Evolutionary conservation across 352 stramenopile species (phyloP).

Genomic region (Aphanomyces invadans): DNA sequence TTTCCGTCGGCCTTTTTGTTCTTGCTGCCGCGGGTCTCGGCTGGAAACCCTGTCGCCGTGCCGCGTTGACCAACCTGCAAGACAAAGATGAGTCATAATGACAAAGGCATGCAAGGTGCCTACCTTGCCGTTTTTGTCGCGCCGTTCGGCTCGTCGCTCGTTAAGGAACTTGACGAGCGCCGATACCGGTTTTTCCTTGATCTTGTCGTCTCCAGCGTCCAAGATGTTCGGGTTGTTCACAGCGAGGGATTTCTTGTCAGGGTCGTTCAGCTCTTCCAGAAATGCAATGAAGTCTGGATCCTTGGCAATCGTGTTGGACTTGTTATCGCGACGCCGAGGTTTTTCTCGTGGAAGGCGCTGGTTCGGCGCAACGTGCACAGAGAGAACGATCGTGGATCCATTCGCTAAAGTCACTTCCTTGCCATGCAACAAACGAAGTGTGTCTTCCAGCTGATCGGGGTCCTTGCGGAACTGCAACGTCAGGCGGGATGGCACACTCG

Average conservation of each 20-base stretch:
- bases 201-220: slow-evolving; percentile 33
- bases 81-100: neutral
- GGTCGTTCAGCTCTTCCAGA: slow-evolving; percentile 55
- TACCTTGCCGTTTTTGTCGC: slow-evolving; percentile 57
- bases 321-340: slow-evolving; percentile 58
- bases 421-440: slow-evolving; percentile 2
- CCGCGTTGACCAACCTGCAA: slow-evolving; percentile 5
- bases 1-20: slow-evolving; percentile 33
- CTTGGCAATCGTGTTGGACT: slow-evolving; percentile 59
- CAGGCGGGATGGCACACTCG: slow-evolving; percentile 1
- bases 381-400: slow-evolving; percentile 27
- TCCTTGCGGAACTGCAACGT: slow-evolving; percentile 23
- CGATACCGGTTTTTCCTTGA: slow-evolving; percentile 56
- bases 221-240: neutral
- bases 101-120: neutral
- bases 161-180: slow-evolving; percentile 80
- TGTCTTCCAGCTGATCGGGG: slow-evolving; percentile 5
- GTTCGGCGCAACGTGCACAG: slow-evolving; percentile 68
- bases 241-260: slow-evolving; percentile 33
- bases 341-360: slow-evolving; percentile 79
- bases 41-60: slow-evolving; percentile 27
- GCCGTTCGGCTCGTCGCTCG: slow-evolving; percentile 49
- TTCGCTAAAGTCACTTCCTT: slow-evolving; percentile 8
- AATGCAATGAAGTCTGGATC: slow-evolving; percentile 69
- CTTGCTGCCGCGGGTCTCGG: slow-evolving; percentile 1